A percentile compares a stretch with the other conserved stretches of the same genome.
phyloP scores from a whole-genome alignment of 352 stramenopile genomes.

The Vaucheria bursata region DNA sequence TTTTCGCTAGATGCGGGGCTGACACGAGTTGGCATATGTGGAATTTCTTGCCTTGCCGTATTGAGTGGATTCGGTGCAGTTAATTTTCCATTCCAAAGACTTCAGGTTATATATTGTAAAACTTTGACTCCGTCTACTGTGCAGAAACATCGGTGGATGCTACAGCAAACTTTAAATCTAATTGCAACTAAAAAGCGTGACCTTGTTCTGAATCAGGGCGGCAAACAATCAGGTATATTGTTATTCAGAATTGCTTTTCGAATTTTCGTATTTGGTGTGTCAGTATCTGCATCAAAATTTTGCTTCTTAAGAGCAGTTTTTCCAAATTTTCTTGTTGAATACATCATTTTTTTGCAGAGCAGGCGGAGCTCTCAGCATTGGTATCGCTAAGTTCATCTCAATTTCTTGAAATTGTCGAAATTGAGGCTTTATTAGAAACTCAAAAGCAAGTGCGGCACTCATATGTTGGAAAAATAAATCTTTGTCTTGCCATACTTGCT shows the following conservation, averaged over 20 bases:
- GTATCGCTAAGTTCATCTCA: not conserved
- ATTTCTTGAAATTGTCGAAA: not conserved
- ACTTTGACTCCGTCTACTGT: not conserved
- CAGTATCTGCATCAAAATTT: too few species aligned
- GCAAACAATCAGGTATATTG: too few species aligned
- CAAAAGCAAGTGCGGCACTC: not conserved
- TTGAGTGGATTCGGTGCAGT: constrained; percentile 44
- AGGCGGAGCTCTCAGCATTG: not conserved
- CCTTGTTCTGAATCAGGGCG: not conserved
- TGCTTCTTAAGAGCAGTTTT: too few species aligned
- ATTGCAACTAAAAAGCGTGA: not conserved
- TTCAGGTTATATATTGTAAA: constrained; percentile 9
- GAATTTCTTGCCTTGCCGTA: constrained; percentile 33
- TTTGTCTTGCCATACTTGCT: not conserved
- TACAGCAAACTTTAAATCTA: not conserved
- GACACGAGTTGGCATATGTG: constrained; percentile 24
- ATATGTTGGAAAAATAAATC: not conserved
- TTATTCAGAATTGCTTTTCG: too few species aligned
- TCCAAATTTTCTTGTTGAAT: too few species aligned
- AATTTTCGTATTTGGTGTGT: too few species aligned
- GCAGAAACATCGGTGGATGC: not conserved
- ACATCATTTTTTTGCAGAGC: too few species aligned
- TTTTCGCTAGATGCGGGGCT: constrained; percentile 22
- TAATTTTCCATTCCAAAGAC: constrained; percentile 35
- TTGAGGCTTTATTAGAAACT: not conserved